Evolutionary conservation across 352 stramenopile species (phyloP).

Genomic region (Globisporangium echinulatum): DNA sequence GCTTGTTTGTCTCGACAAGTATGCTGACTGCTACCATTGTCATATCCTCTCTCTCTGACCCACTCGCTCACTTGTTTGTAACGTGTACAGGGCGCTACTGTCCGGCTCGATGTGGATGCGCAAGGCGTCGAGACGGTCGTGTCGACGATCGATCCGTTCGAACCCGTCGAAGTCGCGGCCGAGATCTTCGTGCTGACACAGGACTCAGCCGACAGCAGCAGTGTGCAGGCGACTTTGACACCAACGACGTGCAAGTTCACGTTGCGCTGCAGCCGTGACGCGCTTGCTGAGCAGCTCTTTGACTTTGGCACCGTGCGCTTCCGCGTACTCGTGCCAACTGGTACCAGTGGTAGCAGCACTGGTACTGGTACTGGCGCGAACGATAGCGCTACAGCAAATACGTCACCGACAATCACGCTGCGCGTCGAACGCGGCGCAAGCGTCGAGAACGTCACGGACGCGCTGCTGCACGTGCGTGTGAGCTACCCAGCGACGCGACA

Average conservation of each 20-base stretch:
- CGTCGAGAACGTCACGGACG: slow-evolving; percentile 11
- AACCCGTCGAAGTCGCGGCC: slow-evolving; percentile 17
- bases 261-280: slow-evolving; percentile 7
- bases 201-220: neutral
- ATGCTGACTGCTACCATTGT: too few species aligned
- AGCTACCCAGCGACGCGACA: slow-evolving; percentile 5
- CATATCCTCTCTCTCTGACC: too few species aligned
- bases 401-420: slow-evolving; percentile 26
- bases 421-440: slow-evolving; percentile 15
- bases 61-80: neutral
- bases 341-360: slow-evolving; percentile 2
- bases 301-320: slow-evolving; percentile 26
- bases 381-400: neutral
- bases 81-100: neutral
- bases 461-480: slow-evolving; percentile 5
- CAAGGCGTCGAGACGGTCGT: slow-evolving; percentile 15
- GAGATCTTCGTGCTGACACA: neutral
- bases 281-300: slow-evolving; percentile 24
- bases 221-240: neutral
- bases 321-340: slow-evolving; percentile 9
- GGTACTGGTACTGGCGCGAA: too few species aligned
- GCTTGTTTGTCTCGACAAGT: too few species aligned
- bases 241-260: slow-evolving; percentile 4
- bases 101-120: slow-evolving; percentile 16
- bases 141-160: slow-evolving; percentile 37